A percentile compares a stretch with the other conserved stretches of the same genome.
Conservation (phyloP, 2,329 filamentous ascomycete genomes). For the Aspergillus sp. region DNA sequence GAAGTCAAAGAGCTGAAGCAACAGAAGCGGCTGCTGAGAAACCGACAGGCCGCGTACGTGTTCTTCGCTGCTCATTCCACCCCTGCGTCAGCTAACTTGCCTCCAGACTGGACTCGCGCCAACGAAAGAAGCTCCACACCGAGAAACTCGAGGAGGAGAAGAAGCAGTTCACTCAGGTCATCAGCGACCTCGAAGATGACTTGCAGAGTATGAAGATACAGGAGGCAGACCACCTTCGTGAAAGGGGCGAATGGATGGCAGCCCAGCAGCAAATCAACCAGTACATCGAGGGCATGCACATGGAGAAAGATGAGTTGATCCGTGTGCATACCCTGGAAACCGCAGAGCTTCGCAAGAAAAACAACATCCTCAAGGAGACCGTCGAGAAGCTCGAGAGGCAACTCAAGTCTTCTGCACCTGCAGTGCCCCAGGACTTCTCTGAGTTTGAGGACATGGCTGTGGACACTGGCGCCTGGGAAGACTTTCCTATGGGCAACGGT, state of each 20-base stretch:
- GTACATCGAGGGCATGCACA: conserved; percentile 64
- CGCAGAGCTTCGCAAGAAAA: conserved; percentile 84
- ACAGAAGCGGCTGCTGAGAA: conserved; percentile 88
- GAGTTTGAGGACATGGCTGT: conserved; percentile 80
- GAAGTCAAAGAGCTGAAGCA: conserved; percentile 98
- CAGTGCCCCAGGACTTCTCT: conserved; percentile 58
- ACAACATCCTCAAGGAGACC: conserved; percentile 66
- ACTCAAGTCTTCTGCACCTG: conserved; percentile 35
- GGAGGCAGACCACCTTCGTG: conserved; percentile 42
- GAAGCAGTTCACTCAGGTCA: conserved; percentile 72
- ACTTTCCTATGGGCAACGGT: conserved; percentile 67
- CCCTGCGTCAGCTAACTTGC: conserved; percentile 9
- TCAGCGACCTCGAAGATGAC: conserved; percentile 70
- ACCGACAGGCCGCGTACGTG: conserved; percentile 90
- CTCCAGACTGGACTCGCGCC: conserved; percentile 72
- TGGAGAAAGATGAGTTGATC: conserved; percentile 89
- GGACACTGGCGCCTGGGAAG: conserved; percentile 68
- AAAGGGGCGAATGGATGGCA: conserved; percentile 54
- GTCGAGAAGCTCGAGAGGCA: conserved; percentile 40
- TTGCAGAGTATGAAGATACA: conserved; percentile 59
- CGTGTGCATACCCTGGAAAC: conserved; percentile 82
- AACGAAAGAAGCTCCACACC: conserved; percentile 96
- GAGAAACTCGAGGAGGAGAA: conserved; percentile 95
- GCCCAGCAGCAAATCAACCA: conserved; percentile 67
- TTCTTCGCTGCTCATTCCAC: conserved; percentile 9